These are phyloP conservation scores for Malus sylvestris DNA, from an alignment of 306 rosid genomes.

Conservation along the genomic window DNA sequence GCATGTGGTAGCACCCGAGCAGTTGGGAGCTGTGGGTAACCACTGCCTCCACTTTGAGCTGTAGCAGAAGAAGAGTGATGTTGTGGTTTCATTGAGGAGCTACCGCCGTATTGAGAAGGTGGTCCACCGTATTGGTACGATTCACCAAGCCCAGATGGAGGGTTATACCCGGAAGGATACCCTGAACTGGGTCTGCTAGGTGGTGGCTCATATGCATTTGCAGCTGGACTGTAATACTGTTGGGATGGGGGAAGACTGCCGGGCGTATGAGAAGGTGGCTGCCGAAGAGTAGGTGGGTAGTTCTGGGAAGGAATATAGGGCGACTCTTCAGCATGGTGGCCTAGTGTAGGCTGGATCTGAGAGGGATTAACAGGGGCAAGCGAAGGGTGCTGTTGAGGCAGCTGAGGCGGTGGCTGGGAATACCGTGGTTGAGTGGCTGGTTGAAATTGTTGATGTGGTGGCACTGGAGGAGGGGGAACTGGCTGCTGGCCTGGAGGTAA, in stretches of 20 bases:
- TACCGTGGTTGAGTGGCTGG: slow-evolving; percentile 51
- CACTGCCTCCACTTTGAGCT: slow-evolving; percentile 52
- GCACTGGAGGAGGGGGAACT: slow-evolving; percentile 40
- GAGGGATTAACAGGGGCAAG: slow-evolving; percentile 38
- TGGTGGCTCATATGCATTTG: slow-evolving; percentile 48
- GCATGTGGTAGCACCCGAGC: slow-evolving; percentile 73
- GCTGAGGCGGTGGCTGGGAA: slow-evolving; percentile 47
- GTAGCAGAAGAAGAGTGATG: slow-evolving; percentile 40
- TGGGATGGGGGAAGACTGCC: slow-evolving; percentile 55
- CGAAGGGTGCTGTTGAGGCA: slow-evolving; percentile 53
- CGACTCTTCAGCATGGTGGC: slow-evolving; percentile 68
- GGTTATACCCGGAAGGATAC: slow-evolving; percentile 57
- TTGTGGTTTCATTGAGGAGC: slow-evolving; percentile 38
- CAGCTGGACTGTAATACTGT: slow-evolving; percentile 51
- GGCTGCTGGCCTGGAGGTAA: slow-evolving; percentile 49
- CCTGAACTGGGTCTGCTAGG: slow-evolving; percentile 50
- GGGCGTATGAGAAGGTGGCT: slow-evolving; percentile 56
- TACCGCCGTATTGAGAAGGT: slow-evolving; percentile 45
- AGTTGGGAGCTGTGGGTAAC: slow-evolving; percentile 80
- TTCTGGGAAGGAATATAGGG: slow-evolving; percentile 59
- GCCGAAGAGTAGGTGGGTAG: slow-evolving; percentile 54
- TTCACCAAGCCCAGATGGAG: slow-evolving; percentile 46
- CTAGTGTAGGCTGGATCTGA: slow-evolving; percentile 49
- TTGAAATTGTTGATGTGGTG: slow-evolving; percentile 57
- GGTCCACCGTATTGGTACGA: slow-evolving; percentile 58